Evolutionary conservation across 148 eudicot species (phyloP).

Genomic region (Rhododendron ovatum): DNA sequence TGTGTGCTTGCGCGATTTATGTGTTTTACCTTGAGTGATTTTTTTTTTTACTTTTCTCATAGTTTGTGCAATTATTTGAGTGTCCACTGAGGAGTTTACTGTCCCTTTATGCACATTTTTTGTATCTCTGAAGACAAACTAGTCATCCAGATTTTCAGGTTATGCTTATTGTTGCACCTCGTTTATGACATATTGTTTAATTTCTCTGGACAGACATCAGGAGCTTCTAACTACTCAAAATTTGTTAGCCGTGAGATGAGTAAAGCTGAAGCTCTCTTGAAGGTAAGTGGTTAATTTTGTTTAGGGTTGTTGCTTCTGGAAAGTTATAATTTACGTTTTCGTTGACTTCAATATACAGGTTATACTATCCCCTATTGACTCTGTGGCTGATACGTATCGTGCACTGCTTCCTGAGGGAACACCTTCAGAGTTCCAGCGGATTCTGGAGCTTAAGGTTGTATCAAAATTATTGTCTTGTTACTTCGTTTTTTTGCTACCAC

Average conservation of each 20-base stretch:
- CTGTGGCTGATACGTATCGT: conserved; percentile 95
- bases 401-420: conserved; percentile 97
- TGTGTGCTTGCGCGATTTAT: neutral
- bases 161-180: neutral
- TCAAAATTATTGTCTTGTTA: neutral
- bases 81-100: neutral
- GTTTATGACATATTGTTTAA: neutral
- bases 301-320: neutral
- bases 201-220: conserved; percentile 51
- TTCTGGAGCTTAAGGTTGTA: conserved; percentile 85
- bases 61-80: neutral
- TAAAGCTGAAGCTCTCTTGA: conserved; percentile 95
- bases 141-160: neutral
- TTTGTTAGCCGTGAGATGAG: conserved; percentile 97
- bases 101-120: neutral
- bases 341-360: conserved; percentile 48
- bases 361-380: conserved; percentile 88
- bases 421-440: conserved; percentile 80
- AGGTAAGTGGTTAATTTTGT: conserved; percentile 34
- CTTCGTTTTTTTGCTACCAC: neutral
- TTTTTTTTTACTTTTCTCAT: neutral
- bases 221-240: conserved; percentile 86
- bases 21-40: neutral
- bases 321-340: neutral
- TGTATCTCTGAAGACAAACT: neutral